Conservation (phyloP, 768 basidiomycete genomes). For the Tulasnella sp. region DNA sequence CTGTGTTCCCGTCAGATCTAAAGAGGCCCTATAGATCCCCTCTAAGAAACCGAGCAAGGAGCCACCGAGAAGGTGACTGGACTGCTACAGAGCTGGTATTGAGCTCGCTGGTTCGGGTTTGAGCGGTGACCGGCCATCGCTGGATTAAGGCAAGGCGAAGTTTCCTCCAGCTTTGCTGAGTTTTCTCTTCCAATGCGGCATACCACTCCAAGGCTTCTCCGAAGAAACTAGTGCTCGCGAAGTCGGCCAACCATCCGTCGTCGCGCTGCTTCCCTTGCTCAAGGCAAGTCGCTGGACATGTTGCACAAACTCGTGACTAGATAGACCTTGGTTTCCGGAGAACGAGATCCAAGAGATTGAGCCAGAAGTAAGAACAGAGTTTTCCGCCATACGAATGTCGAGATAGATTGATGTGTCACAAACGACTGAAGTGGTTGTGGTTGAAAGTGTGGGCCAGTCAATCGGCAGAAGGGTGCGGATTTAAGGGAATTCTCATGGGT, state of each 20-base stretch:
- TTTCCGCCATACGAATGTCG: background rate
- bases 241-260: slow-evolving; percentile 1
- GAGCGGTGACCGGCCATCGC: background rate
- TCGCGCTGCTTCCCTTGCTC: background rate
- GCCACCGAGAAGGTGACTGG: too few species aligned
- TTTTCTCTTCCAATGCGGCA: background rate
- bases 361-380: background rate
- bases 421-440: background rate
- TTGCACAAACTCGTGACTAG: background rate
- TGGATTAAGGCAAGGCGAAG: background rate
- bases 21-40: too few species aligned
- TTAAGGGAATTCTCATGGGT: too few species aligned
- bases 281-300: background rate
- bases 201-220: background rate
- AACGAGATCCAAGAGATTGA: background rate
- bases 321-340: background rate
- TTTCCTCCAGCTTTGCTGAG: background rate
- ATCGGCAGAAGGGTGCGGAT: too few species aligned
- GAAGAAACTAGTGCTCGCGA: background rate
- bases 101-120: background rate
- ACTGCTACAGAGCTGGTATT: too few species aligned
- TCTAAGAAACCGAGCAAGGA: too few species aligned
- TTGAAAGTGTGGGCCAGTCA: too few species aligned
- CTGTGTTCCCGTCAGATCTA: too few species aligned
- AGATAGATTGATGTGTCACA: background rate